Base-by-base conservation (phyloP, 1,139 yeast genomes). In the Eremothecium gossypii region DNA sequence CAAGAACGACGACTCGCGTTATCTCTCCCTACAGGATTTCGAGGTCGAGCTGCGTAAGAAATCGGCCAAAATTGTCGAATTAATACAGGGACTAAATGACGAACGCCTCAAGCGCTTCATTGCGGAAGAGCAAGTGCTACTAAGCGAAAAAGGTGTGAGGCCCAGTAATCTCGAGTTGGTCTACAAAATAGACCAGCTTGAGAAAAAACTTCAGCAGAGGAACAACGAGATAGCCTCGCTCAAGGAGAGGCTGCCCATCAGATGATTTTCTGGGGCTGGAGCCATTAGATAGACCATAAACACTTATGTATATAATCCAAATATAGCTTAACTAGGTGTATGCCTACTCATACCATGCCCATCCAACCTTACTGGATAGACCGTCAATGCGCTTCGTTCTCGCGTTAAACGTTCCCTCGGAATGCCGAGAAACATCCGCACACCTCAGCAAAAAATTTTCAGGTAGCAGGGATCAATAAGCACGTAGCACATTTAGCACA, bases 51-150 rank as follows among this genome's bases (percentile, higher is more conserved):
- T 70, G 9, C 59, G 70, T 11, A 65, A 68, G 20, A 72, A 76
- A 48, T 68, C 77, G 38, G 57, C 67, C 11, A 67, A 67, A 23
- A 69, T 80, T 30, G 68, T 73, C 2, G 73, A 72, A 27, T 57
- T 83, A 42, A 74, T 79, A 40, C 76, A 74, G 40, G 73, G 74
- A 48, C 60, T 83, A 46, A 76, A 75, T 43, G 76, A 76, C 36
- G 91, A 83, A 56, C 68, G 89, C 48, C 66, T 77, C 50, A 70
- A 77, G 45, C 62, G 91, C 41, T 78, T 73, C 49, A 73, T 80
- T 12, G 78, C 85, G 33, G 91, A 83, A 55, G 87, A 81, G 48
- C 83, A 78, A 53, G 77, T 77, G 0, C 57, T 79, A 39, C 58
- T 77, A 30, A 58, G 69, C 49, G 83, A 79, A 50, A 69, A 72